These are phyloP conservation scores for Globisporangium recalcitrans DNA, from an alignment of 352 stramenopile species.

Conservation along the genomic window DNA sequence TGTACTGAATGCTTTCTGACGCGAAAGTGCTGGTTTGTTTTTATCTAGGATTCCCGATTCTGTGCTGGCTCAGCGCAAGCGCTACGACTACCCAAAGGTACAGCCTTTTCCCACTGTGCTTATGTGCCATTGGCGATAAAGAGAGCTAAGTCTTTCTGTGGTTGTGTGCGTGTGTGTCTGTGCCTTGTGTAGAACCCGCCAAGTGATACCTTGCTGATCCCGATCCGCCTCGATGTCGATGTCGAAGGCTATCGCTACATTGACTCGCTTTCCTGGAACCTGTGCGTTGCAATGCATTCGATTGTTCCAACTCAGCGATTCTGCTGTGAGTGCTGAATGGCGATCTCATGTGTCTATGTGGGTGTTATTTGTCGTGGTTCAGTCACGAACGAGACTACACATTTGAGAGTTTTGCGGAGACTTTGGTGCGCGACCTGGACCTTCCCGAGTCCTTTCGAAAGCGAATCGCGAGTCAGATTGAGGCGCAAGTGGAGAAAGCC, in stretches of 20 bases:
- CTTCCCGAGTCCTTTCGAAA: conserved; percentile 71
- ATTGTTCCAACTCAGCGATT: too few relatives aligned
- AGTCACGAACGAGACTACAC: conserved; percentile 73
- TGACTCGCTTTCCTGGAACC: conserved; percentile 76
- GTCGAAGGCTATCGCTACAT: conserved; percentile 80
- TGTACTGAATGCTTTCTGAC: neutral
- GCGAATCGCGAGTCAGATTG: conserved; percentile 54
- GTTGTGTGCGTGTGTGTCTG: neutral
- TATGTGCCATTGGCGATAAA: neutral
- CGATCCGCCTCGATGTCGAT: conserved; percentile 72
- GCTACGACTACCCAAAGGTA: conserved; percentile 79
- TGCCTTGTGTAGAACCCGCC: conserved; percentile 34
- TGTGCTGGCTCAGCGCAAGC: conserved; percentile 42
- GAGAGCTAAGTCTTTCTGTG: neutral
- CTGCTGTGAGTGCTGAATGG: neutral
- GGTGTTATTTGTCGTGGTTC: neutral
- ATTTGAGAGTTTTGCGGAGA: conserved; percentile 66
- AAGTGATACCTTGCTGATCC: conserved; percentile 46
- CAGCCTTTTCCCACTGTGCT: too few relatives aligned
- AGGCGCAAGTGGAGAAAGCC: conserved; percentile 64
- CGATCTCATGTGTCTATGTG: neutral
- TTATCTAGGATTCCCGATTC: conserved; percentile 15
- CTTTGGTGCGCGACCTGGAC: conserved; percentile 64
- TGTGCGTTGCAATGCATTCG: conserved; percentile 42
- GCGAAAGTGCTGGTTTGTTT: too few relatives aligned